A percentile compares a stretch with the other conserved stretches of the same genome.
These are phyloP conservation scores for Psidium friedrichsthalianum DNA, from an alignment of 345 rosid genomes.

Conservation along the genomic window DNA sequence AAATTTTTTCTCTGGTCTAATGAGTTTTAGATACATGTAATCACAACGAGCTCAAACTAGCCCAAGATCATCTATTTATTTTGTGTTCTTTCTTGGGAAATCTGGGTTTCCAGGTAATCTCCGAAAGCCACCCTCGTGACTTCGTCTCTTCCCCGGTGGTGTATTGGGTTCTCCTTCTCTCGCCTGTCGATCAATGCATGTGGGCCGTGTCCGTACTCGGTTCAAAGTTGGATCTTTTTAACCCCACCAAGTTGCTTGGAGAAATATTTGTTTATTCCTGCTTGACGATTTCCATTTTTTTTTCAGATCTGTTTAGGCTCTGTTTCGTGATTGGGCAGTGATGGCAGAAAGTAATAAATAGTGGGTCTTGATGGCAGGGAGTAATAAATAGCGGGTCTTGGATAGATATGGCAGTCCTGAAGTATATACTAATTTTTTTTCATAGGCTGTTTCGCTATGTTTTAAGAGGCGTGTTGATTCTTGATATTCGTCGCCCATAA, in stretches of 20 bases:
- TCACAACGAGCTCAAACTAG: background rate
- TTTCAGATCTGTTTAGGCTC: background rate
- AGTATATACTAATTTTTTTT: background rate
- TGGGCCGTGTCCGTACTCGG: background rate
- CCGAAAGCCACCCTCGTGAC: background rate
- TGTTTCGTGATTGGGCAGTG: background rate
- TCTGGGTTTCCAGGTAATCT: constrained; percentile 1
- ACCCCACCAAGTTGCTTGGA: background rate
- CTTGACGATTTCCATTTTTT: background rate
- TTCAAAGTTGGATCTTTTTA: background rate
- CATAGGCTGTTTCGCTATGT: background rate
- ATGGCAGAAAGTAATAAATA: background rate
- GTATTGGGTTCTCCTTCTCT: background rate
- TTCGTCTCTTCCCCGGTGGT: background rate
- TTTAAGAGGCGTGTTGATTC: background rate
- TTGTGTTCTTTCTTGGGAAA: background rate
- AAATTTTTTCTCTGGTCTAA: background rate
- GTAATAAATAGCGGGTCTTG: background rate
- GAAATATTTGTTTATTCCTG: background rate
- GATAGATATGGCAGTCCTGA: background rate
- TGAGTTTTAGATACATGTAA: background rate
- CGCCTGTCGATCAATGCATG: background rate
- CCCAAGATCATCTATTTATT: background rate
- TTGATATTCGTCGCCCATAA: background rate
- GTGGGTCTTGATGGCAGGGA: background rate